A percentile compares a stretch with the other conserved stretches of the same genome.
Conservation (phyloP, 106 monocot genomes). For the Xerophyta viscosa region DNA sequence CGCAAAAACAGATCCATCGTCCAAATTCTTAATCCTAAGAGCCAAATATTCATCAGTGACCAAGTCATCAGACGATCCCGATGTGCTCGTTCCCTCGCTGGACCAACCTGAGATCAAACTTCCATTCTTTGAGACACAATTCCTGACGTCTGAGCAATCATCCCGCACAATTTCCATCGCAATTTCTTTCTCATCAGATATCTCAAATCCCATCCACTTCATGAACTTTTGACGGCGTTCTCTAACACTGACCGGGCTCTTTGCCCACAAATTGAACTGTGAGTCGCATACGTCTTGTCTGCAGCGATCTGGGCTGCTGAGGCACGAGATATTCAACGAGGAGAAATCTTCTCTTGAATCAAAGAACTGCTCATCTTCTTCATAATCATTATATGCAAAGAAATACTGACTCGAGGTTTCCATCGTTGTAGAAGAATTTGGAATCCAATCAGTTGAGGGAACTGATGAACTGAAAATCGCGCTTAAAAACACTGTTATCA, state of each 20-base stretch:
- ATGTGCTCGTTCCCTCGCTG: slow-evolving; percentile 9
- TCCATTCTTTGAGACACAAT: slow-evolving; percentile 12
- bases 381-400: too few relatives aligned
- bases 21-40: slow-evolving; percentile 36
- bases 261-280: slow-evolving; percentile 25
- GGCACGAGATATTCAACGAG: too few relatives aligned
- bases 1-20: too few relatives aligned
- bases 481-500: too few relatives aligned
- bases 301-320: slow-evolving; percentile 19
- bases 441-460: too few relatives aligned
- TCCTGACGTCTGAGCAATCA: slow-evolving; percentile 15
- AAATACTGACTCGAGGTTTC: too few relatives aligned
- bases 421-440: too few relatives aligned
- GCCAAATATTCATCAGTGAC: slow-evolving; percentile 9
- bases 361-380: slow-evolving; percentile 52
- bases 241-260: slow-evolving; percentile 30
- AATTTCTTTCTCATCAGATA: background rate
- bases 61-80: slow-evolving; percentile 8
- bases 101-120: slow-evolving; percentile 16
- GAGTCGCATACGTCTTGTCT: slow-evolving; percentile 6
- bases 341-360: slow-evolving; percentile 63
- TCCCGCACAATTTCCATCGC: too few relatives aligned
- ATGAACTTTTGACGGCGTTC: slow-evolving; percentile 47
- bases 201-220: slow-evolving; percentile 40
- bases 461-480: too few relatives aligned